Evolutionary conservation across 129 eudicot genomes (phyloP).

Genomic region (Calendula officinalis): DNA sequence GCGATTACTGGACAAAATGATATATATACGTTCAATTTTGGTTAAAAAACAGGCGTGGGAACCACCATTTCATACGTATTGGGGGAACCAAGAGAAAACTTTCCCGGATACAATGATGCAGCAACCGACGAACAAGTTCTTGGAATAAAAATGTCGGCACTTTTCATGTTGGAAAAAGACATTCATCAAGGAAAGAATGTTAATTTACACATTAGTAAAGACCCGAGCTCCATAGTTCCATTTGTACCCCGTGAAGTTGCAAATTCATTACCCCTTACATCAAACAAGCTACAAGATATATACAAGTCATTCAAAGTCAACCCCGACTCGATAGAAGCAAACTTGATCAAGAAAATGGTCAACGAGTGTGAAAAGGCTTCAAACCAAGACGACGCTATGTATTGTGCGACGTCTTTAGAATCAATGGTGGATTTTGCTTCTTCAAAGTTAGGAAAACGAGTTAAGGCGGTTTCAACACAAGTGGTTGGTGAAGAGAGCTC

Average conservation of each 20-base stretch:
- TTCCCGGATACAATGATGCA: conserved; percentile 28
- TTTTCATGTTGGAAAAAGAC: conserved; percentile 38
- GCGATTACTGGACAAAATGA: too few relatives aligned
- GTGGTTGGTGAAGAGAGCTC: conserved; percentile 4
- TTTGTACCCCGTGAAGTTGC: conserved; percentile 37
- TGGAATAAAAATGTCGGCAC: conserved; percentile 38
- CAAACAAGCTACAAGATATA: conserved; percentile 34
- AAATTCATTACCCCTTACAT: conserved; percentile 33
- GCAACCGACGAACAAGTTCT: conserved; percentile 40
- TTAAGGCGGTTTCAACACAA: conserved; percentile 11
- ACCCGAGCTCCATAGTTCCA: conserved; percentile 9
- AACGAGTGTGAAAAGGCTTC: conserved; percentile 3
- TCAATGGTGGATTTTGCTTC: conserved; percentile 15
- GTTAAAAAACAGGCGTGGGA: conserved; percentile 18
- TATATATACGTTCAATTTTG: not conserved
- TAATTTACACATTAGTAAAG: conserved; percentile 32
- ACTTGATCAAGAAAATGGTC: not conserved
- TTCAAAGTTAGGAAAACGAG: not conserved
- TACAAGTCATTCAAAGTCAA: conserved; percentile 15
- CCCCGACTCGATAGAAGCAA: conserved; percentile 10
- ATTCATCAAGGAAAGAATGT: conserved; percentile 21
- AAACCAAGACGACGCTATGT: not conserved
- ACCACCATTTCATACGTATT: conserved; percentile 32
- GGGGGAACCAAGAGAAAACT: conserved; percentile 13
- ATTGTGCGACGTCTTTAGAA: not conserved